phyloP scores from a whole-genome alignment of 139 green algal genomes.

The Nannochloris sp. region DNA sequence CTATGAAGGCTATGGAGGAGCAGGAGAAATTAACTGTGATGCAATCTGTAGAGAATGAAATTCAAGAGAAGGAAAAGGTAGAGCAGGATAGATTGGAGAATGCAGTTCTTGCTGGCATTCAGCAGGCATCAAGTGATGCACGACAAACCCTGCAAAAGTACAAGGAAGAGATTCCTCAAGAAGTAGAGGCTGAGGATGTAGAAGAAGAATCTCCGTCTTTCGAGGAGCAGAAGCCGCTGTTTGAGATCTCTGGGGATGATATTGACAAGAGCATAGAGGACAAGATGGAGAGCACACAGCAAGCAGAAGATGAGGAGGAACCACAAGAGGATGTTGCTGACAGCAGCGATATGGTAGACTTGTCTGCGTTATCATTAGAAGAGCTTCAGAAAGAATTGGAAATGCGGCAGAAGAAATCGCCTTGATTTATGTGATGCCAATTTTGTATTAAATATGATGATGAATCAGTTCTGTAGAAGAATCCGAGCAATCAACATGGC shows the following conservation, averaged over 20 bases:
- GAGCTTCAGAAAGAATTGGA: constrained; percentile 7
- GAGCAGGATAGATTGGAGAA: constrained; percentile 6
- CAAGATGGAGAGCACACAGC: neutral
- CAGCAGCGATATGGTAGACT: neutral
- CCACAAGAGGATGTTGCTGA: neutral
- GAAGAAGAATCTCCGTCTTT: neutral
- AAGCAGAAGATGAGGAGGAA: neutral
- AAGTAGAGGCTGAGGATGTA: neutral
- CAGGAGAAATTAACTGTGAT: constrained; percentile 14
- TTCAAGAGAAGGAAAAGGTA: constrained; percentile 6
- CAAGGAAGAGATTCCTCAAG: neutral
- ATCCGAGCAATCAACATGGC: no score
- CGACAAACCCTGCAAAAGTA: neutral
- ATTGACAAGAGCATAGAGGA: constrained; percentile 17
- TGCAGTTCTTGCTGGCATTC: constrained; percentile 17
- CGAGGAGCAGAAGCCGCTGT: constrained; percentile 6
- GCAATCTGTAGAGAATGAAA: constrained; percentile 16
- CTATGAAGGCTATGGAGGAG: constrained; percentile 18
- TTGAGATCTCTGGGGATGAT: constrained; percentile 22
- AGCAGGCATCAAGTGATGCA: neutral
- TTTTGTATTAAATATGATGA: no score
- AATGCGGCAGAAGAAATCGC: constrained; percentile 7
- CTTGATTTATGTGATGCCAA: neutral
- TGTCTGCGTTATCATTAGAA: neutral
- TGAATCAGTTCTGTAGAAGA: neutral